Evolutionary conservation across 1,284 basidiomycete genomes (phyloP).

Genomic region (Takashimella tepidaria): DNA sequence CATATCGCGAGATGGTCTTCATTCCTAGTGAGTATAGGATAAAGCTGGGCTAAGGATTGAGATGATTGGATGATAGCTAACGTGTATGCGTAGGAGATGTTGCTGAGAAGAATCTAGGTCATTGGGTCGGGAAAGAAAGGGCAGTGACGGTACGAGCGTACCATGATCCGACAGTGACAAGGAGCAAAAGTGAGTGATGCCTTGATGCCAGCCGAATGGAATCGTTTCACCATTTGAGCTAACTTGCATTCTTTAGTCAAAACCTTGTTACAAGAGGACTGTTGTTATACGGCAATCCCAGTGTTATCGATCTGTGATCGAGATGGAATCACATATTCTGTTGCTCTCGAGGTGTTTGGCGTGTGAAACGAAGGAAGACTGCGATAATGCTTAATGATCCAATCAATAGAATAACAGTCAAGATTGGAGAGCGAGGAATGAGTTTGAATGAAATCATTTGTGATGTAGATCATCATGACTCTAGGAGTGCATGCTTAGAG

Average conservation of each 20-base stretch:
- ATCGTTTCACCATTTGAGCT: background rate
- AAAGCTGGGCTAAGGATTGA: too few species aligned
- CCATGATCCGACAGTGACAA: background rate
- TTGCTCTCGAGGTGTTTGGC: background rate
- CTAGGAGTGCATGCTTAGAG: too few species aligned
- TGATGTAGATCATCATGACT: too few species aligned
- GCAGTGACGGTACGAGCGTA: background rate
- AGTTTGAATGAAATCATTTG: too few species aligned
- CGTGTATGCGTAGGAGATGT: background rate
- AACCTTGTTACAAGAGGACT: background rate
- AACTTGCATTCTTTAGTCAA: background rate
- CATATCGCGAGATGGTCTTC: background rate
- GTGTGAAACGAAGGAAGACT: too few species aligned
- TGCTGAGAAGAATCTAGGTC: background rate
- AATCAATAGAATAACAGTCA: too few species aligned
- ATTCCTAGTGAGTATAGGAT: background rate
- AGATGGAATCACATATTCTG: background rate
- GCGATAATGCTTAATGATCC: too few species aligned
- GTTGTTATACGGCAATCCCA: background rate
- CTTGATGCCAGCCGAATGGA: background rate
- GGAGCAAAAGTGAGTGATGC: background rate
- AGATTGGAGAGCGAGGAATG: too few species aligned
- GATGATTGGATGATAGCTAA: background rate
- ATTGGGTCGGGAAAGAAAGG: background rate
- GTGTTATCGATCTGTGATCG: background rate